Conservation (phyloP, 2,329 filamentous ascomycete genomes). For the Curvularia sp. region DNA sequence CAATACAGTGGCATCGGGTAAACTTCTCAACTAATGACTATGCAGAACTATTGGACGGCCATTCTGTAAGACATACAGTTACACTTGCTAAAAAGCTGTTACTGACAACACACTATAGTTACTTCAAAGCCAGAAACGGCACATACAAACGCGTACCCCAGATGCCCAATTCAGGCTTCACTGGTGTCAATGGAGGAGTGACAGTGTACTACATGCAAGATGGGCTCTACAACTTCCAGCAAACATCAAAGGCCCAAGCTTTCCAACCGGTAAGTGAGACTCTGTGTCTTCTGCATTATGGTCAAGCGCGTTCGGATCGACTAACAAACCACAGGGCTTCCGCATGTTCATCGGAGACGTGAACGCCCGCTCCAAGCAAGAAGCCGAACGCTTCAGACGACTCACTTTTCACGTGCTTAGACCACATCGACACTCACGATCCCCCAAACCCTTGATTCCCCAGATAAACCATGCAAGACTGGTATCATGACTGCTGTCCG, state of each 20-base stretch:
- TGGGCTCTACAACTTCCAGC: slow-evolving; percentile 35
- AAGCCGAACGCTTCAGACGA: slow-evolving; percentile 53
- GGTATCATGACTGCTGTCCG: slow-evolving; percentile 56
- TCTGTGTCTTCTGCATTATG: not conserved
- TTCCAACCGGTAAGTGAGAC: slow-evolving; percentile 44
- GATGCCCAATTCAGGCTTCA: slow-evolving; percentile 40
- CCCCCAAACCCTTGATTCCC: slow-evolving; percentile 54
- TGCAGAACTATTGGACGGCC: slow-evolving; percentile 43
- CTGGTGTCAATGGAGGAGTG: slow-evolving; percentile 36
- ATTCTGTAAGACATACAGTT: slow-evolving; percentile 30
- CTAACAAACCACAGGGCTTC: slow-evolving; percentile 32
- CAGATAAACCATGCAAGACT: slow-evolving; percentile 49
- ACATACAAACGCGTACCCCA: slow-evolving; percentile 40
- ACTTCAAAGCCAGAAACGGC: slow-evolving; percentile 40
- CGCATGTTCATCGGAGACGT: slow-evolving; percentile 40
- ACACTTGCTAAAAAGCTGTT: not conserved
- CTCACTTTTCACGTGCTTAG: slow-evolving; percentile 56
- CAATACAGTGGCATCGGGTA: not conserved
- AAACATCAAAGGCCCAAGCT: slow-evolving; percentile 51
- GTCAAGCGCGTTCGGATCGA: slow-evolving; percentile 18
- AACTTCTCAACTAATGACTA: not conserved
- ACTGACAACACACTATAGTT: slow-evolving; percentile 1
- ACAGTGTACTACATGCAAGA: slow-evolving; percentile 44
- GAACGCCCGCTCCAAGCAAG: slow-evolving; percentile 38
- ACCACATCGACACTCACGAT: slow-evolving; percentile 49